Evolutionary conservation across 257 asterid genomes (phyloP), one percentile per base, ranked within the genome.

Genomic region (Sherardia arvensis): DNA sequence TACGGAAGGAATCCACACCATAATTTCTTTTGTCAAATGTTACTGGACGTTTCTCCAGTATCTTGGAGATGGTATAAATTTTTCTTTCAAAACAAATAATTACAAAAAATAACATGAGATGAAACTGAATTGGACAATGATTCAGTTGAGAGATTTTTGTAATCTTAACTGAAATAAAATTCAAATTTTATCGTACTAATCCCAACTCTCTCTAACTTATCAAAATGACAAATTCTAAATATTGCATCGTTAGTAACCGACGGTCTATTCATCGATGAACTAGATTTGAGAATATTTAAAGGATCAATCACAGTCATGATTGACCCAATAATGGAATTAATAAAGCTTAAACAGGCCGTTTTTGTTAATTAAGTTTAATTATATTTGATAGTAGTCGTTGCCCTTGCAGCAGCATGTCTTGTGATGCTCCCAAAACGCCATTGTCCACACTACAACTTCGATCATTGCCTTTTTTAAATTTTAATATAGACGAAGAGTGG

Each of bases 341-440:
- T 1, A 8, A 53, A 22, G 12, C 26, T 10, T 1, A 53, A 53
- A 23, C 58, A 53, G 58, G 58, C 58, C 58, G 58, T 22, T 53
- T 21, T 49, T 11, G n/a, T 26, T 6, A 49, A 18, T 49, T 21
- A 0, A 10, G 14, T 38, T 38, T 38, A 2, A 10, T 2, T 21
- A 7, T 53, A 7, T 3, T 48, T n/a, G n/a, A 4, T 48, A 48
- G 34, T 1, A 3, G 15, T 7, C 6, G 26, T 49, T 18, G 26
- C 56, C n/a, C 7, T 43, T 43, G 22, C 2, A 26, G 20, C 21
- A 29, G 65, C 65, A 28, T 58, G 65, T 11, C 45, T 43, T 15
- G 25, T 45, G 71, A 67, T 67, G 59, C n/a, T 29, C 47, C 20
- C 25, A 45, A 57, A 34, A 53, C 65, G 65, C 57, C 71, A 58